Base-by-base conservation (phyloP, 2,329 filamentous ascomycete species). In the Ilyonectria sp. region DNA sequence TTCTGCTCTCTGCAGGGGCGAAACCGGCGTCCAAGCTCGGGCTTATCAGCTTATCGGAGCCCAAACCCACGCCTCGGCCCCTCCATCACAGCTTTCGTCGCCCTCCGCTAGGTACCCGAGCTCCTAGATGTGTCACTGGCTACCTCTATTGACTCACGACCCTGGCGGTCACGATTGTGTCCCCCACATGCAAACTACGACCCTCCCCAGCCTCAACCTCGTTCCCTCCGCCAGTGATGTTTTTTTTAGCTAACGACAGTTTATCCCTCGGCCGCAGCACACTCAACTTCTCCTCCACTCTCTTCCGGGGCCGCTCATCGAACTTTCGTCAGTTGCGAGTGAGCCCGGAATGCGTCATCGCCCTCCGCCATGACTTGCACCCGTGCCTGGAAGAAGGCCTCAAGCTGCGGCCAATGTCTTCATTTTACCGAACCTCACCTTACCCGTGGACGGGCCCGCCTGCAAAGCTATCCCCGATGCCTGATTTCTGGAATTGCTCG, bases 341-440 rank as follows among this genome's bases (percentile, higher is more conserved):
- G 57, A 50, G 69, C 57, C 59, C 50, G 57, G 33, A 53, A 65
- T 44, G 52, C 60, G 60, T 62, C 63, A 67, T 72, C 57, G 50
- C 68, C 61, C 67, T 53, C 73, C 73, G 65, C 46, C 73, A 86
- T 86, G 84, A 82, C 77, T 69, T 78, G 81, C 78, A 78, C 76
- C 76, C 74, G 63, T 72, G 77, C 79, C 70, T 81, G 78, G 79
- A 84, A 80, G 71, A 83, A 80, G 76, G 81, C 72, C n/a, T 72
- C 69, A 55, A 70, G 74, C 57, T 76, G 74, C 70, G 70, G 74
- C 60, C 69, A 73, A 49, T 76, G 64, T 40, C 37, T 74, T 2
- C 66, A 67, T 21, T n/a, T 54, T 49, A 54, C 54, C 13, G 56
- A 69, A 26, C 23, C 62, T 33, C 67, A 47, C 40, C 44, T 70